A percentile compares a stretch with the other conserved stretches of the same genome.
These are phyloP conservation scores for Chalciporus sp. DNA, from an alignment of 1,284 basidiomycete species.

Conservation along the genomic window DNA sequence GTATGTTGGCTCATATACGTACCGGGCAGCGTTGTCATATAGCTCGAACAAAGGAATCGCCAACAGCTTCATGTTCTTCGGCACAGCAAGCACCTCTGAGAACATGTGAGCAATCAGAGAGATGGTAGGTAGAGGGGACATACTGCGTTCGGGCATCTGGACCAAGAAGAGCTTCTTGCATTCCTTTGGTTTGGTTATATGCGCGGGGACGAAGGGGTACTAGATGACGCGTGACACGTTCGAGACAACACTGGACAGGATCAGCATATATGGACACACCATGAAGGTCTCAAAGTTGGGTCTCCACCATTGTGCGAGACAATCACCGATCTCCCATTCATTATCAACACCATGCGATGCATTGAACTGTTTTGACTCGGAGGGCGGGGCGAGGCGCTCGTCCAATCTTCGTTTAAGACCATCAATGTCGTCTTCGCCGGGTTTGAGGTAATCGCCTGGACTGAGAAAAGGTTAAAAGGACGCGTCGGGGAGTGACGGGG, in stretches of 20 bases:
- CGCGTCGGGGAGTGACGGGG: background rate
- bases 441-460: conserved; percentile 97
- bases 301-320: conserved; percentile 95
- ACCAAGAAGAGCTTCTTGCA: conserved; percentile 97
- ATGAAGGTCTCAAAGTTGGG: conserved; percentile 99
- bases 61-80: conserved; percentile 98
- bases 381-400: conserved; percentile 83
- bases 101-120: background rate
- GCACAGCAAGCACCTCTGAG: conserved; percentile 91
- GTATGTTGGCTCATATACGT: conserved; percentile 12
- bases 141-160: conserved; percentile 92
- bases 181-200: conserved; percentile 97
- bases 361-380: conserved; percentile 65
- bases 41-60: conserved; percentile 96
- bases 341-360: conserved; percentile 74
- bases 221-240: conserved; percentile 35
- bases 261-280: conserved; percentile 55
- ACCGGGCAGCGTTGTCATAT: conserved; percentile 95
- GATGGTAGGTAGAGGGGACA: conserved; percentile 33
- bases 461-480: conserved; percentile 42
- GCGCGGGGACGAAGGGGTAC: conserved; percentile 97
- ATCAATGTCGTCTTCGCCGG: conserved; percentile 89
- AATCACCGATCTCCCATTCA: conserved; percentile 95
- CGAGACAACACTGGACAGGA: background rate
- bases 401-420: conserved; percentile 89